Evolutionary conservation across 2,329 filamentous ascomycete species (phyloP), one percentile per base, ranked within the genome.

Genomic region (Calonectria hawksworthii): DNA sequence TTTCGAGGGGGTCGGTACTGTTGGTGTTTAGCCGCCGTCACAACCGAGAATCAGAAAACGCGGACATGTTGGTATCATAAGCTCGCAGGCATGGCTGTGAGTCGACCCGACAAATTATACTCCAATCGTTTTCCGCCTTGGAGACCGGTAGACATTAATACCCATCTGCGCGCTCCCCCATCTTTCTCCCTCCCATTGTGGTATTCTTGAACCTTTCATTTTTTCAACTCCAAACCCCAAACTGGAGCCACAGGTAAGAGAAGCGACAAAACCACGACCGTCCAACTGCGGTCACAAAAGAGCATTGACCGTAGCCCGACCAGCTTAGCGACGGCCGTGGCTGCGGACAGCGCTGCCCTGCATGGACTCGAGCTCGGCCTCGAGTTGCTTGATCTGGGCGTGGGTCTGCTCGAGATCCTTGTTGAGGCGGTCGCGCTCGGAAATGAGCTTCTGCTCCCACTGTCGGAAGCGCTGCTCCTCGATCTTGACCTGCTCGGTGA

Each of bases 371-470:
- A 99, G 94, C 85, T 99, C 97, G 80, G 91, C 90, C 89, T 99
- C 97, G 82, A 98, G 91, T 86, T 94, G 92, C 91, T 97, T 97
- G 91, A 97, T 98, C 87, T 91, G 94, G 83, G 97, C 96, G 84
- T 99, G 98, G 80, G 96, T 99, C 87, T 95, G 94, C 90, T 99
- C 97, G 86, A 99, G 92, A 85, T 99, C 97, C 93, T 99, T 99
- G 93, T 99, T 99, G 89, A 99, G 93, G 82, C 97, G 95, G 87
- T 99, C 98, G 87, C 97, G 94, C 92, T 99, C 97, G 77, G 95
- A 93, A 83, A 99, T 99, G 86, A 99, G 95, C 92, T 99, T 99
- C 93, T 99, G 97, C 90, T 99, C 97, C 97, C 97, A 99, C 89
- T 98, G 94, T 87, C 98, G 93, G 93, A 99, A 99, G 80, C 97